Percentiles rank a stretch among this genome's conserved stretches.
These are phyloP conservation scores for Scortechinia acanthostroma DNA, from an alignment of 2,329 filamentous ascomycete genomes.

Conservation along the genomic window DNA sequence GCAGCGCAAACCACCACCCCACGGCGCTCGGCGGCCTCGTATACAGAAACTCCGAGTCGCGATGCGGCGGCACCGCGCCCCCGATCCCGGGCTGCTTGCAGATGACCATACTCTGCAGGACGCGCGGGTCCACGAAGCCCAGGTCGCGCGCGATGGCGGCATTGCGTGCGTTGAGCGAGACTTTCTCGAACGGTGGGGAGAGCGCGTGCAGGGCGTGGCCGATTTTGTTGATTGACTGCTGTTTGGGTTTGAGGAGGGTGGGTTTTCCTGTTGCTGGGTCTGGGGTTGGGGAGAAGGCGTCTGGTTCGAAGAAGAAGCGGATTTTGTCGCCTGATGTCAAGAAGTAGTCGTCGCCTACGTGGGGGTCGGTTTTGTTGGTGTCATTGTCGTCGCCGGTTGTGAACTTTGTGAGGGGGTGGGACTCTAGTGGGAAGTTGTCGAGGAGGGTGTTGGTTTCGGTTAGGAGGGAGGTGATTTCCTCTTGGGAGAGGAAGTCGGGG, in stretches of 20 bases:
- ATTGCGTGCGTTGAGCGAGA: conserved; percentile 37
- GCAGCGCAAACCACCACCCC: conserved; percentile 64
- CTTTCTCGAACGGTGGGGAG: conserved; percentile 29
- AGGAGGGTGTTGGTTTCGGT: conserved; percentile 48
- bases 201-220: conserved; percentile 42
- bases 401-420: conserved; percentile 66
- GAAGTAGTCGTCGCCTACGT: conserved; percentile 65
- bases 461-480: conserved; percentile 43
- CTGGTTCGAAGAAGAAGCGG: conserved; percentile 64
- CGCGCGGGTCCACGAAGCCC: conserved; percentile 50
- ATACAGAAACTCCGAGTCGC: conserved; percentile 61
- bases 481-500: conserved; percentile 43
- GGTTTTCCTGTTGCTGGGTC: neutral
- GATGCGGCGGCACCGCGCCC: conserved; percentile 54
- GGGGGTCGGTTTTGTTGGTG: conserved; percentile 26
- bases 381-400: conserved; percentile 48
- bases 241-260: conserved; percentile 47
- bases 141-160: conserved; percentile 48
- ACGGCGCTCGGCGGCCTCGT: conserved; percentile 58
- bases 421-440: conserved; percentile 45
- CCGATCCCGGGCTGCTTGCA: conserved; percentile 68
- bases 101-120: conserved; percentile 65
- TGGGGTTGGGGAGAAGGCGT: conserved; percentile 11
- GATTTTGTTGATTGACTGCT: conserved; percentile 54
- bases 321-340: conserved; percentile 58